Base-by-base conservation (phyloP, 164 flowering plant species). In the Tetracentron sinense region DNA sequence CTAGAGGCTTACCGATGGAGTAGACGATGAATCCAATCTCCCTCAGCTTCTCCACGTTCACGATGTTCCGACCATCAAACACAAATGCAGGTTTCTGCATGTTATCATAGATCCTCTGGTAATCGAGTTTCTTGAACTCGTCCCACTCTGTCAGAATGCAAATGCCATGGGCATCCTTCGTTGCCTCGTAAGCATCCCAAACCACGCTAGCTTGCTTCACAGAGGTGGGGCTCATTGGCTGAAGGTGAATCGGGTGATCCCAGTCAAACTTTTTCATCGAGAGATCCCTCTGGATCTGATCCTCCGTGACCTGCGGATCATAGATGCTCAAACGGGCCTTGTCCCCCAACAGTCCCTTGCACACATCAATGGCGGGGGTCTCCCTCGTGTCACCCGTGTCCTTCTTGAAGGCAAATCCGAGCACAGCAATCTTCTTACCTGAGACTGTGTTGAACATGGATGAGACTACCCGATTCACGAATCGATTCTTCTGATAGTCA, bases 71-170 rank as follows among this genome's bases (percentile, higher is more conserved):
- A 3, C 90, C 87, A 61, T 85, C 90, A 42, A 83, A 85, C 4
- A 85, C 35, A 35, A 81, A 85, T 16, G 91, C 88, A 11, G 91
- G 91, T 70, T 84, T 84, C 75, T 82, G 77, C 91, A 84, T 86
- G 28, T 72, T 69, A 49, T 86, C 76, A 27, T 63, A 84, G 56
- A 86, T 79, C 67, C n/a, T 82, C 74, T 80, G 63, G 70, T 70
- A 84, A 70, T 86, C 85, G 16, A 84, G 83, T 0, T 60, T 46
- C 61, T 68, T 86, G 72, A 86, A 86, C 70, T 84, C 88, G 31
- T 86, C 88, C 91, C 91, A 86, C 69, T 86, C 91, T 0, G 91
- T 86, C 54, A 86, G 62, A n/a, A 86, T 74, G 78, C 91, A 86
- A 17, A 86, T 4, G 0, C 78, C 91, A 67, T 86, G 91, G 14